These are phyloP conservation scores for Pleomassaria siparia DNA, from an alignment of 2,329 filamentous ascomycete species.

Conservation along the genomic window DNA sequence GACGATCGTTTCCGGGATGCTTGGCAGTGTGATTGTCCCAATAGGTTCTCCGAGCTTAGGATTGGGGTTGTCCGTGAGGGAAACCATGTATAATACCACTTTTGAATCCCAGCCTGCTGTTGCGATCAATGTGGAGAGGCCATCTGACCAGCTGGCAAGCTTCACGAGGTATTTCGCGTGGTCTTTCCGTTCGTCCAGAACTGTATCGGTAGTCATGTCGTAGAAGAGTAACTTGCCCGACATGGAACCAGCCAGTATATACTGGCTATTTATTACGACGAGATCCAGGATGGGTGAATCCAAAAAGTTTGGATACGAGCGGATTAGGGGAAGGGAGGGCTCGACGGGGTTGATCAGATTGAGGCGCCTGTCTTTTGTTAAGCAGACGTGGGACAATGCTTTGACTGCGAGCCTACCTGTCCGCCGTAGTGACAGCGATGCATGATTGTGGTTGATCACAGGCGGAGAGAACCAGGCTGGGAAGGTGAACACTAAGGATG, in stretches of 20 bases:
- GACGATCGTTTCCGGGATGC: conserved; percentile 60
- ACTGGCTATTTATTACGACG: conserved; percentile 45
- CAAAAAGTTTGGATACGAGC: conserved; percentile 45
- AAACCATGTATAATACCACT: conserved; percentile 53
- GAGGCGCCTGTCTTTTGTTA: conserved; percentile 39
- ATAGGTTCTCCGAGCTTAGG: conserved; percentile 42
- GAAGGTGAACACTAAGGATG: conserved; percentile 53
- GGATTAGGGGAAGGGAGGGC: conserved; percentile 33
- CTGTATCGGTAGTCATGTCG: conserved; percentile 38
- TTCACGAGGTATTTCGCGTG: conserved; percentile 63
- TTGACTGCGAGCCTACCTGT: conserved; percentile 10
- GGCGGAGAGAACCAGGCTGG: conserved; percentile 33
- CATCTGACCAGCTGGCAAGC: conserved; percentile 45
- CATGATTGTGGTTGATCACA: conserved; percentile 20
- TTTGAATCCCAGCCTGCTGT: conserved; percentile 65
- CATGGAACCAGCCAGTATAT: conserved; percentile 59
- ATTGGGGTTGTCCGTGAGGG: conserved; percentile 24
- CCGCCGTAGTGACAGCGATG: conserved; percentile 40
- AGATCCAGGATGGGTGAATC: conserved; percentile 59
- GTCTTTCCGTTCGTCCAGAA: conserved; percentile 55
- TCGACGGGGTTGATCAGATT: conserved; percentile 47
- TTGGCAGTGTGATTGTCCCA: conserved; percentile 48
- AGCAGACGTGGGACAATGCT: neutral
- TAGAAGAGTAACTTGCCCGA: conserved; percentile 59
- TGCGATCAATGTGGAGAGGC: conserved; percentile 44